Percentiles rank a stretch among this genome's conserved stretches.
Conservation (phyloP, 805 yeast species). For the Kluyveromyces starmeri region DNA sequence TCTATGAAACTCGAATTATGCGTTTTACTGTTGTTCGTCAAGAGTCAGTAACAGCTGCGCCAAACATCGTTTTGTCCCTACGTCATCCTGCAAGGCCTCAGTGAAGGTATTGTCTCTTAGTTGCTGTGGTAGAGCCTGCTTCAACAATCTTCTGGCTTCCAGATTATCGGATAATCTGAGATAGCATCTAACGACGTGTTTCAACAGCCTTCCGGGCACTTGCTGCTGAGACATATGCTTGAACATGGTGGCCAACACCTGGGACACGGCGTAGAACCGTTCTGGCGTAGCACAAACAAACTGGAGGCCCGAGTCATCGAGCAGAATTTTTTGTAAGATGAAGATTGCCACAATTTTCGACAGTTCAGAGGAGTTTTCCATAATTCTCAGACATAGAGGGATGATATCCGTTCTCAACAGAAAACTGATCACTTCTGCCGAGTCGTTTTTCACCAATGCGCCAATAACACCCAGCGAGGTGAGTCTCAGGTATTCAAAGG, state of each 20-base stretch:
- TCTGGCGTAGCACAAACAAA: conserved; percentile 95
- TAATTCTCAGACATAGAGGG: conserved; percentile 86
- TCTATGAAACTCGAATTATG: no score
- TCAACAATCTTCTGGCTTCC: conserved; percentile 82
- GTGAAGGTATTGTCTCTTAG: conserved; percentile 69
- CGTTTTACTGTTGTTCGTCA: conserved; percentile 33
- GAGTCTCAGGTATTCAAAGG: conserved; percentile 86
- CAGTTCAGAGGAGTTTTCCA: conserved; percentile 91
- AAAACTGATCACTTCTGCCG: conserved; percentile 89
- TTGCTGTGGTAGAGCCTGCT: conserved; percentile 77
- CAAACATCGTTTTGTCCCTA: conserved; percentile 78
- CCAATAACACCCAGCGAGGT: conserved; percentile 96
- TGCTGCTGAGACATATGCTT: conserved; percentile 62
- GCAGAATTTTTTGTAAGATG: conserved; percentile 83
- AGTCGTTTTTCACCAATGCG: conserved; percentile 90
- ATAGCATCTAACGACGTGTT: conserved; percentile 92
- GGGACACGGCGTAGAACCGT: conserved; percentile 87
- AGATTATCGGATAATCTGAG: conserved; percentile 80
- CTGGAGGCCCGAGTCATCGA: conserved; percentile 84
- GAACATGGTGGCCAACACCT: conserved; percentile 80
- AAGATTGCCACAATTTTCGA: conserved; percentile 95
- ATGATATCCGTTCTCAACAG: conserved; percentile 92
- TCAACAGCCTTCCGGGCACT: conserved; percentile 75
- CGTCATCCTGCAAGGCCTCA: conserved; percentile 71
- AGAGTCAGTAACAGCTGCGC: conserved; percentile 71